These are phyloP conservation scores for Sequoia sempervirens DNA, from an alignment of 75 land plant genomes.

Conservation along the genomic window DNA sequence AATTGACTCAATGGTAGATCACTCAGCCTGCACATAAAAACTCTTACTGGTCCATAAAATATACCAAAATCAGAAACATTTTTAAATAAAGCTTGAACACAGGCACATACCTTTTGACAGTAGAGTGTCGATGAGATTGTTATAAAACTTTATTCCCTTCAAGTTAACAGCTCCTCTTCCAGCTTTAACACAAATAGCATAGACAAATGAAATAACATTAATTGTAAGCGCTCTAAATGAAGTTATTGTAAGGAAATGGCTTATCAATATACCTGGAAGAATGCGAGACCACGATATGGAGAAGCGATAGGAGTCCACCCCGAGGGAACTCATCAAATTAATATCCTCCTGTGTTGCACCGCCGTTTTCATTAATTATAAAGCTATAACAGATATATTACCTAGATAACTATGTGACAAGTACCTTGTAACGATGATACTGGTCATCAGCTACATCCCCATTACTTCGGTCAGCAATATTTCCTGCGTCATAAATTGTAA, in stretches of 20 bases:
- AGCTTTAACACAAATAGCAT: background rate
- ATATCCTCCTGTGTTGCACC: conserved; percentile 20
- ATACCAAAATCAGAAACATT: too few relatives aligned
- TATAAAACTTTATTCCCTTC: background rate
- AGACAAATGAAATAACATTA: too few relatives aligned
- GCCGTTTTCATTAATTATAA: background rate
- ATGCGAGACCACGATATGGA: conserved; percentile 39
- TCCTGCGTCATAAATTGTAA: conserved; percentile 10
- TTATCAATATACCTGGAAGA: conserved; percentile 10
- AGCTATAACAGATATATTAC: background rate
- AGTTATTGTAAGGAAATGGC: too few relatives aligned
- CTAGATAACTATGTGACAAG: background rate
- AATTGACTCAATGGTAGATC: background rate
- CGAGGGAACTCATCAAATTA: conserved; percentile 24
- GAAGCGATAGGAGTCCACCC: conserved; percentile 35
- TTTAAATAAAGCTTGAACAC: too few relatives aligned
- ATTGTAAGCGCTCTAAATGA: too few relatives aligned
- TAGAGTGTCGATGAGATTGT: background rate
- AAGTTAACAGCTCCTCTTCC: background rate
- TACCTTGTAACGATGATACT: conserved; percentile 42
- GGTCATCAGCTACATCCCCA: conserved; percentile 47
- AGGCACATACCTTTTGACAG: background rate
- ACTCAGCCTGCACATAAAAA: too few relatives aligned
- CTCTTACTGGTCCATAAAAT: conserved; percentile 26
- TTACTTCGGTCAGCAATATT: conserved; percentile 34